Evolutionary conservation across 805 yeast species (phyloP).

Genomic region (Cyberlindnera nakhonratchasimensis): DNA sequence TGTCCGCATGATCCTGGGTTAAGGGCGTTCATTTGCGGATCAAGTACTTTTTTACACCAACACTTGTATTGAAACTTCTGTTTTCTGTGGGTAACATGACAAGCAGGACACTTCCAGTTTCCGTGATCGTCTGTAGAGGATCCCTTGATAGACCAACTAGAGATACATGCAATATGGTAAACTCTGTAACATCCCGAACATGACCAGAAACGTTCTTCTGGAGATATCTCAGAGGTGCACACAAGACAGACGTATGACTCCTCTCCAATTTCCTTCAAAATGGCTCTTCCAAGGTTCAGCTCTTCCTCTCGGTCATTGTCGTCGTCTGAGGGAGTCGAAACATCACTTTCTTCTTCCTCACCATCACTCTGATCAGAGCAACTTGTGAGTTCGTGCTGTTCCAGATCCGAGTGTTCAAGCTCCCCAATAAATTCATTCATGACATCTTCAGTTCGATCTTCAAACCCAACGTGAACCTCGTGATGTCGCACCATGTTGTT

Average conservation of each 20-base stretch:
- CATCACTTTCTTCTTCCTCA: slow-evolving; percentile 2
- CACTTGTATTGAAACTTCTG: slow-evolving; percentile 63
- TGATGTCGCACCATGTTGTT: background rate
- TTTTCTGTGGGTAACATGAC: slow-evolving; percentile 48
- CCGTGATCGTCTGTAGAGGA: slow-evolving; percentile 57
- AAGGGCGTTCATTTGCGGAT: slow-evolving; percentile 57
- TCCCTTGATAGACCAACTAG: slow-evolving; percentile 82
- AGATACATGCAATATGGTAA: slow-evolving; percentile 80
- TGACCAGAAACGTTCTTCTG: slow-evolving; percentile 68
- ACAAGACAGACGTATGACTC: slow-evolving; percentile 83
- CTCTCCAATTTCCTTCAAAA: slow-evolving; percentile 54
- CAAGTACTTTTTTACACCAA: slow-evolving; percentile 82
- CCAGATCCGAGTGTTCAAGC: background rate
- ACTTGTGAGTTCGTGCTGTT: background rate
- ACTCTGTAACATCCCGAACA: slow-evolving; percentile 77
- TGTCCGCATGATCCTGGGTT: slow-evolving; percentile 89
- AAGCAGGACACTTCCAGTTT: slow-evolving; percentile 85
- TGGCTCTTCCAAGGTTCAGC: slow-evolving; percentile 31
- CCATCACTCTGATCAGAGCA: slow-evolving; percentile 1
- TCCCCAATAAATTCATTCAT: too few relatives aligned
- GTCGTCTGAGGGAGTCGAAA: slow-evolving; percentile 9
- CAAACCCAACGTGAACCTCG: too few relatives aligned
- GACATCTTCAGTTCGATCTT: background rate
- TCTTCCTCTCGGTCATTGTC: slow-evolving; percentile 26
- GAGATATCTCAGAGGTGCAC: slow-evolving; percentile 79